Conservation (phyloP, 208 protist genomes). For the Crithidia fasciculata region DNA sequence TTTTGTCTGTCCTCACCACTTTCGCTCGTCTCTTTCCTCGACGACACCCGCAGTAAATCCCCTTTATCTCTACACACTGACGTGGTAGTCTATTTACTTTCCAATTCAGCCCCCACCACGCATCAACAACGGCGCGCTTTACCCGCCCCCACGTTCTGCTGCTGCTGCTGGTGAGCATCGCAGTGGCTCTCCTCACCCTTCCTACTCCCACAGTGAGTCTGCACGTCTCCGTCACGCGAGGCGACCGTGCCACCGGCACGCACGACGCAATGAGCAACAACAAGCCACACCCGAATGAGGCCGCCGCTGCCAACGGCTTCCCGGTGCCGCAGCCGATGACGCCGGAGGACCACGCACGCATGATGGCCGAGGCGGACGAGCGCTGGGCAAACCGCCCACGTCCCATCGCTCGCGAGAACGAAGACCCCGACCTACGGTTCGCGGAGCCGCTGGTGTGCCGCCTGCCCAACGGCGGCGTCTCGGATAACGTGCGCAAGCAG, state of each 20-base stretch:
- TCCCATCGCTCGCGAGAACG: background rate
- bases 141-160: background rate
- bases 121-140: background rate
- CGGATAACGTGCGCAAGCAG: slow-evolving; percentile 1
- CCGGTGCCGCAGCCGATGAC: slow-evolving; percentile 2
- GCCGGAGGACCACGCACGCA: slow-evolving; percentile 1
- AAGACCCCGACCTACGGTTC: background rate
- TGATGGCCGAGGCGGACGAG: slow-evolving; percentile 21
- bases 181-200: background rate
- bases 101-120: background rate
- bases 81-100: background rate
- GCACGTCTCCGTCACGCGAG: background rate
- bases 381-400: slow-evolving; percentile 24
- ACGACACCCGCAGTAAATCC: no score
- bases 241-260: background rate
- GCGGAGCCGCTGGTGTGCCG: slow-evolving; percentile 15
- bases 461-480: slow-evolving; percentile 26
- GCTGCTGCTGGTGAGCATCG: slow-evolving; percentile 2
- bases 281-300: background rate
- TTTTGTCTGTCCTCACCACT: background rate
- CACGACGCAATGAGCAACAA: background rate
- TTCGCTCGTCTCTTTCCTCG: background rate
- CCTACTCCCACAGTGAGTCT: background rate
- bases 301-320: background rate
- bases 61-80: no score